Evolutionary conservation across 257 asterid genomes (phyloP), one percentile per base, ranked within the genome.

Genomic region (Parsonsia alboflavescens): DNA sequence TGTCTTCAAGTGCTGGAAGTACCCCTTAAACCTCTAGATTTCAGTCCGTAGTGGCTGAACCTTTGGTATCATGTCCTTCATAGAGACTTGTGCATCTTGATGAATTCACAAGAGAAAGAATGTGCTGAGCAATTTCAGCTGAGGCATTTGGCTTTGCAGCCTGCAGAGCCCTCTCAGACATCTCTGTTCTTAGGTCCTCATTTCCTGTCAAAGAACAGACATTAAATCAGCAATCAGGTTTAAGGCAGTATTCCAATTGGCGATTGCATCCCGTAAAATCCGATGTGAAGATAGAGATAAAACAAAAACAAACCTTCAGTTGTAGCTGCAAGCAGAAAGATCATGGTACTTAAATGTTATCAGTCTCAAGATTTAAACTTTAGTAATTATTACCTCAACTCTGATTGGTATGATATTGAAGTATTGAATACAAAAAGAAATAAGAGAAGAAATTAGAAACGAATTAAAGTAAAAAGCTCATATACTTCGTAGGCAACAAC

Each of bases 111-210:
- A 87, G 84, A 73, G 85, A 78, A 36, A 85, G 77, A 54, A 87
- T 56, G 53, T 82, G 84, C 52, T 42, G 75, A 50, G 84, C 88
- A 42, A 87, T 87, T 73, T 82, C 85, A 70, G 77, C 53, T 26
- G 92, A 79, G 52, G 92, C 88, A 72, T 85, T 73, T 26, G 84
- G 78, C 79, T 85, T 87, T 24, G 87, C 92, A 73, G 83, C 86
- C 68, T 73, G 80, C 61, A 82, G 77, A 77, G 89, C 92, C 82
- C 83, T 83, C 75, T 77, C 76, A 4, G 89, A 84, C 89, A 85
- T 84, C 72, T 82, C 86, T 63, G 61, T 72, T 78, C 84, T 79
- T 77, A 85, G 71, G 42, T 13, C 50, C 72, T 84, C 85, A 66
- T 85, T 52, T 26, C 67, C 92, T 88, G 88, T 65, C 71, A 77